Evolutionary conservation across 257 asterid species (phyloP), one percentile per base, ranked within the genome.

Genomic region (Gentiana macrophylla): DNA sequence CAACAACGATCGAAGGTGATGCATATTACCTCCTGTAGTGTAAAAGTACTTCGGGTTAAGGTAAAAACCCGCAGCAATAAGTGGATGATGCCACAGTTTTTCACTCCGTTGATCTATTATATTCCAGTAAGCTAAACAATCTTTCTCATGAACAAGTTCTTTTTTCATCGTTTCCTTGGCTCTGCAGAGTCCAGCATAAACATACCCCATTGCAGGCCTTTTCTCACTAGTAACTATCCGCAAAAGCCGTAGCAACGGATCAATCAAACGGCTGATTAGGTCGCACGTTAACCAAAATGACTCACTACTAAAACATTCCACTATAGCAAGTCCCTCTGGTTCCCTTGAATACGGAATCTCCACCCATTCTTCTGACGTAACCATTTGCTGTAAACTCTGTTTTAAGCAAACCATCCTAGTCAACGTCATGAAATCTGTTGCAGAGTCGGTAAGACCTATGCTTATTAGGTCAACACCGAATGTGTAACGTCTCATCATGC

Each of bases 281-380:
- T 41, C 70, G 63, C 93, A 83, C 11, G 74, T 56, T 4, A 93
- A 75, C 99, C 99, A 92, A 73, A 92, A 88, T 12, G 94, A 73
- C 61, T 75, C 83, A 34, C 77, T 77, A 57, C 75, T 76, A n/a
- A 91, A 62, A 41, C 36, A 63, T 61, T 85, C 94, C 13, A 76
- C 62, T 51, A 81, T 47, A 33, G 82, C 72, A 61, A 71, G 74
- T 33, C 93, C 97, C 65, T 77, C 90, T 3, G 84, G 68, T 49
- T 77, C 80, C 75, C 81, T 87, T 38, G 97, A 79, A 65, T 73
- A 75, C 50, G 85, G 86, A 60, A 85, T 73, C 53, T 75, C 94
- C 75, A 74, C 74, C 98, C 98, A 91, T 64, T 91, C 98, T 70
- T 79, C 91, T 1, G 97, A 91, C 60, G 84, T 83, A 60, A 91